Percentiles rank a stretch among this genome's conserved stretches.
phyloP scores from a whole-genome alignment of 1,284 basidiomycete genomes.

The Meripilus lineatus region DNA sequence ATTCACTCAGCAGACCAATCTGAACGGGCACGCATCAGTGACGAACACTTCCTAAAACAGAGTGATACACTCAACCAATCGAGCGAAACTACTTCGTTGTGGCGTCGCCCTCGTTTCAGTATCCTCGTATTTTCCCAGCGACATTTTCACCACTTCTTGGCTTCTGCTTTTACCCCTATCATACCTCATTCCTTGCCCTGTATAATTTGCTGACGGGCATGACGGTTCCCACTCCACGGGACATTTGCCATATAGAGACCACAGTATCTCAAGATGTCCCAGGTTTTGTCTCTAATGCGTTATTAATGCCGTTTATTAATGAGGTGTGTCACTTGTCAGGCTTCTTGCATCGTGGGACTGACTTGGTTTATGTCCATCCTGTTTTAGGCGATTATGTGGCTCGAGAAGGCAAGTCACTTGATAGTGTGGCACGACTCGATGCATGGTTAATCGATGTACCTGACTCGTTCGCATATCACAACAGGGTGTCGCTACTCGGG shows the following conservation, averaged over 20 bases:
- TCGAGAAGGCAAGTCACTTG: constrained; percentile 63
- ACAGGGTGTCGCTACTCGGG: constrained; percentile 83
- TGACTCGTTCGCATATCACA: background rate
- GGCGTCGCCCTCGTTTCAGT: too few relatives aligned
- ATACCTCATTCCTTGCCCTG: too few relatives aligned
- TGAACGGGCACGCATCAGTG: too few relatives aligned
- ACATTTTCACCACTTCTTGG: too few relatives aligned
- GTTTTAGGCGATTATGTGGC: constrained; percentile 80
- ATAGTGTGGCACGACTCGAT: constrained; percentile 2
- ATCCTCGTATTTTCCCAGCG: too few relatives aligned
- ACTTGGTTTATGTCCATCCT: background rate
- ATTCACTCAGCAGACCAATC: too few relatives aligned
- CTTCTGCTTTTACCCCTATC: too few relatives aligned
- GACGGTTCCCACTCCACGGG: too few relatives aligned
- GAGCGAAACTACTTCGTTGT: too few relatives aligned
- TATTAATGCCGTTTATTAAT: constrained; percentile 91
- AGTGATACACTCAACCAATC: too few relatives aligned
- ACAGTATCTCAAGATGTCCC: constrained; percentile 87
- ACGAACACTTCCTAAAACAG: too few relatives aligned
- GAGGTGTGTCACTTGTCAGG: constrained; percentile 48
- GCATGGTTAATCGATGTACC: background rate
- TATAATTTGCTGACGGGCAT: too few relatives aligned
- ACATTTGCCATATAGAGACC: constrained; percentile 57
- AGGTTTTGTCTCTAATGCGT: constrained; percentile 84
- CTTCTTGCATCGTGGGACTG: background rate